These are phyloP conservation scores for Rhizopus sp. DNA, from an alignment of 371 early-diverging fungal genomes.

Conservation along the genomic window DNA sequence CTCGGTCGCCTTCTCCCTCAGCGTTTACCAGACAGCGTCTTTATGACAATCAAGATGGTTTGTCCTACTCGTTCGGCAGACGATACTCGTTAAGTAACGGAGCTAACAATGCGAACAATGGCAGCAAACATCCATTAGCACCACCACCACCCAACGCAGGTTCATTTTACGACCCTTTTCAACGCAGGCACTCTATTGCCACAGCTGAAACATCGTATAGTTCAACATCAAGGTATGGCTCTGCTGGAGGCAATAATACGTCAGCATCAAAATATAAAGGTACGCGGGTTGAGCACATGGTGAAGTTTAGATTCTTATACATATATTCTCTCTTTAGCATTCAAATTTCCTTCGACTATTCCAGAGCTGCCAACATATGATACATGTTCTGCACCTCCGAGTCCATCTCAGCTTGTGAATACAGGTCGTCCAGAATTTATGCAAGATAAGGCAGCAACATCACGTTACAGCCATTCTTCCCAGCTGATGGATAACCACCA, in stretches of 20 bases:
- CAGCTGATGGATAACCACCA: neutral
- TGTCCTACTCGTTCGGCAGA: conserved; percentile 18
- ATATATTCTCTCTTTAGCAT: conserved; percentile 22
- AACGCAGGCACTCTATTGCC: conserved; percentile 62
- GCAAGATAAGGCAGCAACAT: conserved; percentile 19
- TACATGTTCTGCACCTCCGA: conserved; percentile 60
- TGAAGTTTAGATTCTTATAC: conserved; percentile 5
- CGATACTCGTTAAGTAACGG: conserved; percentile 38
- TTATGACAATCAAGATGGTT: conserved; percentile 14
- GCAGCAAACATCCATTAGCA: conserved; percentile 23
- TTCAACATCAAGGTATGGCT: neutral
- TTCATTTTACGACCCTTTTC: conserved; percentile 41
- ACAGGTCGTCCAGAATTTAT: conserved; percentile 22
- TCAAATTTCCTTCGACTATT: conserved; percentile 43
- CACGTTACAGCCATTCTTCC: neutral
- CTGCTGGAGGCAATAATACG: conserved; percentile 3
- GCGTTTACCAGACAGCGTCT: conserved; percentile 22
- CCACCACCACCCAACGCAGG: conserved; percentile 18
- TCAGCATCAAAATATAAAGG: conserved; percentile 38
- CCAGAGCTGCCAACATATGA: conserved; percentile 43
- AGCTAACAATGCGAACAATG: conserved; percentile 19
- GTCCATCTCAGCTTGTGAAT: conserved; percentile 44
- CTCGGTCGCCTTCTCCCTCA: conserved; percentile 45
- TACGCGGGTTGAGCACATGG: conserved; percentile 7
- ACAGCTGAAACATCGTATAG: conserved; percentile 35